These are phyloP conservation scores for Schoenoplectus tabernaemontani DNA, from an alignment of 202 grass and related monocot species.

Conservation along the genomic window DNA sequence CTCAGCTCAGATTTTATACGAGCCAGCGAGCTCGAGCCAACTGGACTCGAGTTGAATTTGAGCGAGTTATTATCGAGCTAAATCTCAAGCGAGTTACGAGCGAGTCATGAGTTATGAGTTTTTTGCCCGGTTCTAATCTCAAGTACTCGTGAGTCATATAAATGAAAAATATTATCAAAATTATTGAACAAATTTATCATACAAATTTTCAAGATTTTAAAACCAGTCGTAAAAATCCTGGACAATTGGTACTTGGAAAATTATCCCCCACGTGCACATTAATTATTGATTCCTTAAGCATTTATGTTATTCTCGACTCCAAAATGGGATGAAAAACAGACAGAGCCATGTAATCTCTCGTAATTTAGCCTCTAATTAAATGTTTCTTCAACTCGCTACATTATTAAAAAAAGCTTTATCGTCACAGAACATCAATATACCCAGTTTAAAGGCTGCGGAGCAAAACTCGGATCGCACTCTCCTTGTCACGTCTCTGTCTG, in stretches of 20 bases:
- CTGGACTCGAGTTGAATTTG: too few species aligned
- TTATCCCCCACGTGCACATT: not conserved
- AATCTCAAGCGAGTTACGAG: too few species aligned
- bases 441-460: not conserved
- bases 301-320: not conserved
- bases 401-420: not conserved
- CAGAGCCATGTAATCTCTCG: not conserved
- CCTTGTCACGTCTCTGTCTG: not conserved
- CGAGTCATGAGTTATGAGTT: too few species aligned
- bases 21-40: too few species aligned
- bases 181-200: too few species aligned
- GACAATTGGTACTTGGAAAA: not conserved
- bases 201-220: not conserved
- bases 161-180: too few species aligned
- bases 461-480: not conserved
- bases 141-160: too few species aligned
- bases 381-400: too few species aligned
- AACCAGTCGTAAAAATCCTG: not conserved
- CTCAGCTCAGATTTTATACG: too few species aligned
- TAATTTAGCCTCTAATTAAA: not conserved
- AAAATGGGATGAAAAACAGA: not conserved
- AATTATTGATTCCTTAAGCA: not conserved
- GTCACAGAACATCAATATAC: not conserved
- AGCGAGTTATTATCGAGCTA: too few species aligned
- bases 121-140: too few species aligned